Evolutionary conservation across 179 eudicot genomes (phyloP), one percentile per base, ranked within the genome.

Genomic region (Spinacia oleracea): DNA sequence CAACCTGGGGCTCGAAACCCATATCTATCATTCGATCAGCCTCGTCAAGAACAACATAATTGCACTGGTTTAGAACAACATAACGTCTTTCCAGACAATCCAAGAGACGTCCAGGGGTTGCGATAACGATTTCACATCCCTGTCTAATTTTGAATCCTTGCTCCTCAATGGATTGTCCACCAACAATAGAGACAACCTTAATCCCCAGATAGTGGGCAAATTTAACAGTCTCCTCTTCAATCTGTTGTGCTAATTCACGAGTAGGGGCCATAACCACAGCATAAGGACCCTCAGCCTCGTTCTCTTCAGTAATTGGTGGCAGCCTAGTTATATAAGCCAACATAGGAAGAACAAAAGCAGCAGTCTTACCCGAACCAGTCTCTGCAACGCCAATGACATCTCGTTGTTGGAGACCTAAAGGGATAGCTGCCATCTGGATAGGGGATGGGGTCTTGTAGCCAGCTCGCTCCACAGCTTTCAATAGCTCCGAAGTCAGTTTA

Each of bases 341-440:
- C 98, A 94, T 94, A 77, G 97, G 97, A 74, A 94, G 91, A 63
- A 94, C 97, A 86, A 94, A 94, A 38, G 98, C 98, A 72, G 97
- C 98, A 23, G 97, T 94, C 79, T 94, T 94, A 76, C 97, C 96
- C 0, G 97, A 94, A 71, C 97, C 98, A 64, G 97, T 94, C 87
- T 94, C 97, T 0, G 97, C 97, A 78, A 94, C 80, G n/a, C 98
- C 98, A 67, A 94, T 94, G 5, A 94, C 97, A 71, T 94, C 98
- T 10, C 98, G 85, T 84, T 94, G 97, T 77, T 92, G 97, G 34
- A 94, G 83, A 9, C 98, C 97, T 53, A 94, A 87, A 0, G 95
- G 98, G 78, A 94, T 93, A 8, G 97, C 94, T 35, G 97, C 95
- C 98, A 92, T 93, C 83, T 93, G 98, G 73, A 93, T 93, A 5